phyloP scores from a whole-genome alignment of 208 protist species.

The Trypanosoma cruzi region DNA sequence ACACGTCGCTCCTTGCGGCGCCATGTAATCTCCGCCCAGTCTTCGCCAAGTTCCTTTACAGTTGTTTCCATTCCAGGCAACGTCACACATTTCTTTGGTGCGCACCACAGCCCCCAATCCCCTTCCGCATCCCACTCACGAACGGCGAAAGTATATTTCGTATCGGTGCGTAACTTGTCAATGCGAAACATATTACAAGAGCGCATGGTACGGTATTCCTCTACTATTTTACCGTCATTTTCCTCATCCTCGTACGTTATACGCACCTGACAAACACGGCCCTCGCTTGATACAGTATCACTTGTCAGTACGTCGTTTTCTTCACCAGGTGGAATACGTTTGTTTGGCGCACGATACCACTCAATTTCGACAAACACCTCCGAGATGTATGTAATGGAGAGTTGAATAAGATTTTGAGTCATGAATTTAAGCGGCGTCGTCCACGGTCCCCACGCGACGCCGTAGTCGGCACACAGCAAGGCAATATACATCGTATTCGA shows the following conservation, averaged over 20 bases:
- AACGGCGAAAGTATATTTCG: slow-evolving; percentile 89
- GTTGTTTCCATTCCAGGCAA: slow-evolving; percentile 67
- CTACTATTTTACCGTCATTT: slow-evolving; percentile 33
- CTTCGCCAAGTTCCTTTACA: slow-evolving; percentile 78
- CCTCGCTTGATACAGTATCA: slow-evolving; percentile 52
- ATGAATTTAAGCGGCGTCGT: slow-evolving; percentile 85
- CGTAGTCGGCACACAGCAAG: slow-evolving; percentile 83
- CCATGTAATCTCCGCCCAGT: slow-evolving; percentile 78
- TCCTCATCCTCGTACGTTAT: slow-evolving; percentile 62
- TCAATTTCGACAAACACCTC: slow-evolving; percentile 92
- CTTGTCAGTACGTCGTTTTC: slow-evolving; percentile 57
- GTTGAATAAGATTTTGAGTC: slow-evolving; percentile 92
- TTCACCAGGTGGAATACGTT: slow-evolving; percentile 57
- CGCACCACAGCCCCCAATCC: slow-evolving; percentile 91
- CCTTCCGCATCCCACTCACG: slow-evolving; percentile 91
- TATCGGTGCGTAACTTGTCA: slow-evolving; percentile 75
- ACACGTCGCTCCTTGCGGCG: slow-evolving; percentile 50
- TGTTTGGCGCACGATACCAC: slow-evolving; percentile 88
- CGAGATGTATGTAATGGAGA: slow-evolving; percentile 87
- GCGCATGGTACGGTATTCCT: slow-evolving; percentile 77
- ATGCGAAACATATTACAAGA: slow-evolving; percentile 83
- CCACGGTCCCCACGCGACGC: slow-evolving; percentile 79
- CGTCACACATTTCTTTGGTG: slow-evolving; percentile 79
- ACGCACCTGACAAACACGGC: slow-evolving; percentile 77
- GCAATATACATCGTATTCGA: slow-evolving; percentile 90